phyloP scores from a whole-genome alignment of 176 grass and related monocot species.

The Oropetium thomaeum region DNA sequence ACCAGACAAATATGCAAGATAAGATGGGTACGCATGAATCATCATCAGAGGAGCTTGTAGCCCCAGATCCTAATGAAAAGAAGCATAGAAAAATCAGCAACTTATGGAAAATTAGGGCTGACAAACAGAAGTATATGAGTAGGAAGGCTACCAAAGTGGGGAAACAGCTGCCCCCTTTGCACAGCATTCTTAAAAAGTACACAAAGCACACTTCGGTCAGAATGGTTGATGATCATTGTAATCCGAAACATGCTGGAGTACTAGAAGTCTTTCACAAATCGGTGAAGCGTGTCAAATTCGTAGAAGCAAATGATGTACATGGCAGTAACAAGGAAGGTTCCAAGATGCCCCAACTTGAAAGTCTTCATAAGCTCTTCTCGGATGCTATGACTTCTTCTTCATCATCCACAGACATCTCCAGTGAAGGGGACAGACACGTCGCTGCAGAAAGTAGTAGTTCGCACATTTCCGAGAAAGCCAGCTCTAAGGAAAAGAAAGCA shows the following conservation, averaged over 20 bases:
- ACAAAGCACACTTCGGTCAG: slow-evolving; percentile 48
- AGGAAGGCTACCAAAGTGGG: slow-evolving; percentile 26
- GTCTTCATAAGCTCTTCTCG: slow-evolving; percentile 43
- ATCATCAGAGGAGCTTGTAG: slow-evolving; percentile 34
- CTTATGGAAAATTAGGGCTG: slow-evolving; percentile 31
- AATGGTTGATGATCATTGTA: slow-evolving; percentile 38
- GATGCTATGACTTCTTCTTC: slow-evolving; percentile 40
- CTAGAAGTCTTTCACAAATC: slow-evolving; percentile 45
- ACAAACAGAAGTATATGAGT: slow-evolving; percentile 19
- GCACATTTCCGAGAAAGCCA: slow-evolving; percentile 12
- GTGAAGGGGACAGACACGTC: slow-evolving; percentile 35
- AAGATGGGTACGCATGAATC: slow-evolving; percentile 19
- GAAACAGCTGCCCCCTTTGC: slow-evolving; percentile 37
- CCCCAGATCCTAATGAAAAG: slow-evolving; percentile 18
- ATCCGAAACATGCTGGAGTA: slow-evolving; percentile 28
- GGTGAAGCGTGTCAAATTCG: slow-evolving; percentile 45
- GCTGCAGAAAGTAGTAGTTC: slow-evolving; percentile 33
- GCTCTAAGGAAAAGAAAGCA: neutral
- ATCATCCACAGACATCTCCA: slow-evolving; percentile 38
- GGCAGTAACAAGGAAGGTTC: slow-evolving; percentile 31
- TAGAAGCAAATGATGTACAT: slow-evolving; percentile 28
- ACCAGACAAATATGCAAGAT: slow-evolving; percentile 6
- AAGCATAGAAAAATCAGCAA: slow-evolving; percentile 23
- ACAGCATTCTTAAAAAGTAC: slow-evolving; percentile 55
- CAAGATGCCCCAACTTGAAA: slow-evolving; percentile 26